phyloP scores from a whole-genome alignment of 1,284 basidiomycete genomes.

The Ganoderma multipileum region DNA sequence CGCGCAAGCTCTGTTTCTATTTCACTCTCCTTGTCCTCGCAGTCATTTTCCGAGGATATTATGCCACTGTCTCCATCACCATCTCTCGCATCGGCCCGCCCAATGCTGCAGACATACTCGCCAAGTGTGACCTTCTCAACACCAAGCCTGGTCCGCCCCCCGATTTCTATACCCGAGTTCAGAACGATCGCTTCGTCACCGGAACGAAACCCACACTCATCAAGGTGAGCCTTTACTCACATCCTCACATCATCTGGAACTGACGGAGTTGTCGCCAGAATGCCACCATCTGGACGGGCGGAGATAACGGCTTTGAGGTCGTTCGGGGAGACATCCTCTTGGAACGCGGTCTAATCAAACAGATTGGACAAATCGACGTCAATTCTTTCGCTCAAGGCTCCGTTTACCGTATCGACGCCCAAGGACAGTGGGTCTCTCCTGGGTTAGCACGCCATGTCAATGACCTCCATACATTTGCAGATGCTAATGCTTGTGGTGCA shows the following conservation, averaged over 20 bases:
- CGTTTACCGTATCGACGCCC: slow-evolving; percentile 21
- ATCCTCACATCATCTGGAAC: background rate
- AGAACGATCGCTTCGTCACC: slow-evolving; percentile 71
- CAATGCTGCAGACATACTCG: slow-evolving; percentile 37
- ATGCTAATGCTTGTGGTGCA: background rate
- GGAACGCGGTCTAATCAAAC: slow-evolving; percentile 60
- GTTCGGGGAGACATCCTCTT: slow-evolving; percentile 60
- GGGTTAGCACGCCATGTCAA: slow-evolving; percentile 16
- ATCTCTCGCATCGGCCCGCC: slow-evolving; percentile 13
- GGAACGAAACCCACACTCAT: slow-evolving; percentile 63
- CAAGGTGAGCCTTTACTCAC: slow-evolving; percentile 15
- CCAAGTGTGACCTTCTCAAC: slow-evolving; percentile 48
- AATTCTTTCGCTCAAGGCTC: background rate
- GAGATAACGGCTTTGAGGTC: slow-evolving; percentile 57
- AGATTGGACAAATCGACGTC: slow-evolving; percentile 50
- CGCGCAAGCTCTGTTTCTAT: background rate
- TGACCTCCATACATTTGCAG: too few species aligned
- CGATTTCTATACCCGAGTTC: slow-evolving; percentile 55
- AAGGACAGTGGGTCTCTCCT: slow-evolving; percentile 33
- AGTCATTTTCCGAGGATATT: background rate
- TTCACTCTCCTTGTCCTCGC: background rate
- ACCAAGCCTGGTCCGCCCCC: slow-evolving; percentile 49
- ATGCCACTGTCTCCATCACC: background rate
- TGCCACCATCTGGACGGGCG: slow-evolving; percentile 71
- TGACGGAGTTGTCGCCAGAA: slow-evolving; percentile 50